These are phyloP conservation scores for Hordeum pubiflorum DNA, from an alignment of 202 grass and related monocot genomes.

Conservation along the genomic window DNA sequence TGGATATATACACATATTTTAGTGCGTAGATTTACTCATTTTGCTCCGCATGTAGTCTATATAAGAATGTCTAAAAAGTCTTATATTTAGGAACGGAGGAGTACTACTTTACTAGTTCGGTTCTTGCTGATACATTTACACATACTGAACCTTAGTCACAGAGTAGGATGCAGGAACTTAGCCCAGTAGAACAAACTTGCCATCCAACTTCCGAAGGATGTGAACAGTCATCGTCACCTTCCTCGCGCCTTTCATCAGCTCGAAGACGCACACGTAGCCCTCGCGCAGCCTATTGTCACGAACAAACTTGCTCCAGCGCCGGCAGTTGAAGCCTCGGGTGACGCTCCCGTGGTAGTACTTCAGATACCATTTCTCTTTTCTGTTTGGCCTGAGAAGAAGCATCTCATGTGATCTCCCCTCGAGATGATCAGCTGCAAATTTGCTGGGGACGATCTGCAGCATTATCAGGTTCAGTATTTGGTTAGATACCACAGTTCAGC, in stretches of 20 bases:
- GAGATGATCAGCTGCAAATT: conserved; percentile 37
- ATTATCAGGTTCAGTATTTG: not conserved
- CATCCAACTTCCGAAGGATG: conserved; percentile 14
- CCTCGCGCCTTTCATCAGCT: conserved; percentile 28
- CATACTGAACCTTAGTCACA: not conserved
- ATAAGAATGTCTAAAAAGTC: no score
- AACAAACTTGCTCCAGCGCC: conserved; percentile 40
- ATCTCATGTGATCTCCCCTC: conserved; percentile 21
- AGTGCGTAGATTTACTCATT: no score
- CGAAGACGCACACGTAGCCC: conserved; percentile 36
- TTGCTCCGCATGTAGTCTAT: no score
- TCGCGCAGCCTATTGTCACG: conserved; percentile 14
- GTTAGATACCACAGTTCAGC: not conserved
- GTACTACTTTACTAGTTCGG: not conserved
- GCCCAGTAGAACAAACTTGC: not conserved
- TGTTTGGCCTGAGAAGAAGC: conserved; percentile 25
- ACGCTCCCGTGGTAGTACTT: conserved; percentile 6
- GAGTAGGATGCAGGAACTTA: not conserved
- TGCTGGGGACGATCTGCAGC: conserved; percentile 31
- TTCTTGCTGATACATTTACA: not conserved
- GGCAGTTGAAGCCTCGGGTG: conserved; percentile 11
- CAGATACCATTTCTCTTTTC: conserved; percentile 24
- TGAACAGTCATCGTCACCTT: conserved; percentile 18
- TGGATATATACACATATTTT: no score
- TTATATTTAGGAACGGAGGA: no score